Conservation (phyloP, 192 early-diverging fungal genomes). For the Linnemannia zychae region DNA sequence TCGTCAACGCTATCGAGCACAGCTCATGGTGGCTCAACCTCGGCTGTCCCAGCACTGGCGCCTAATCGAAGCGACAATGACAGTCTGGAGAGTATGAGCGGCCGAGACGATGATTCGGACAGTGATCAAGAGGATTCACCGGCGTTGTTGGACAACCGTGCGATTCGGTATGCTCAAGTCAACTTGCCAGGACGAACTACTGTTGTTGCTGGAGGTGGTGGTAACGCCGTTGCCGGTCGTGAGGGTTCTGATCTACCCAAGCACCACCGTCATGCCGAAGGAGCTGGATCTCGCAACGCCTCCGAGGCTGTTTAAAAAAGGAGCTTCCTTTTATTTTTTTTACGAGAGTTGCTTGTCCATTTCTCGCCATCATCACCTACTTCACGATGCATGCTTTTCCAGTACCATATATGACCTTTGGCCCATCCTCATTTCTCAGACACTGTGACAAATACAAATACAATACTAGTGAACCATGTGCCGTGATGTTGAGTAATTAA, state of each 20-base stretch:
- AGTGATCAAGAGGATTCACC: conserved; percentile 42
- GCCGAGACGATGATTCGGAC: conserved; percentile 1
- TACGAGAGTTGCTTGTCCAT: not conserved
- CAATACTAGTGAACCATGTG: too few species aligned
- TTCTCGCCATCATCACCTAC: not conserved
- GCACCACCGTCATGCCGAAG: conserved; percentile 18
- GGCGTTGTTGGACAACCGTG: conserved; percentile 32
- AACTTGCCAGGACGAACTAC: not conserved
- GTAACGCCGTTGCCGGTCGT: not conserved
- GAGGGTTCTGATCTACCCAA: conserved; percentile 16
- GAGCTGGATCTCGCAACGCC: conserved; percentile 8
- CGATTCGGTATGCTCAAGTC: conserved; percentile 35
- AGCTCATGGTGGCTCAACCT: not conserved
- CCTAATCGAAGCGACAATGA: conserved; percentile 1
- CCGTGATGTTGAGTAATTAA: too few species aligned
- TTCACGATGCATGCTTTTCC: not conserved
- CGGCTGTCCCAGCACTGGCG: not conserved
- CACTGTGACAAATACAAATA: too few species aligned
- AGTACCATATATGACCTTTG: too few species aligned
- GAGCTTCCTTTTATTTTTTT: not conserved
- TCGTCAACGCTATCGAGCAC: conserved; percentile 1
- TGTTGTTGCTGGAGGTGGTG: not conserved
- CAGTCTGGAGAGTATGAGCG: not conserved
- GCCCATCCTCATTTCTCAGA: too few species aligned
- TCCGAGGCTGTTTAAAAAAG: conserved; percentile 17